Conservation (phyloP, 768 basidiomycete genomes). For the Suillus subaureus region DNA sequence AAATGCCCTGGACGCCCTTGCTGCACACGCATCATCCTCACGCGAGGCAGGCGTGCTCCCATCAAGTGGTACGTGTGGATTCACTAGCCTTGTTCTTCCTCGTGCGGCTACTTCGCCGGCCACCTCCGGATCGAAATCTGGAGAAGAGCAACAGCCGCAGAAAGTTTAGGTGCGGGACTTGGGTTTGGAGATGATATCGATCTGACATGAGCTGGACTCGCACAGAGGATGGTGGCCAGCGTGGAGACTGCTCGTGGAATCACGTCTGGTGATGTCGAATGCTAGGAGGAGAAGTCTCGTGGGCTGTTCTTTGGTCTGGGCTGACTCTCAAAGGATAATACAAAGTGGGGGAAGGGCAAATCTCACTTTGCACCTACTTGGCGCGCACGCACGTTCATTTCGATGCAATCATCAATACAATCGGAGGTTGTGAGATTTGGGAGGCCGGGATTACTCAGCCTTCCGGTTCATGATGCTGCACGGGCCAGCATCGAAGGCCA, state of each 20-base stretch:
- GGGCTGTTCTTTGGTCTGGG: conserved; percentile 26
- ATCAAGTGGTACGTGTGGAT: conserved; percentile 61
- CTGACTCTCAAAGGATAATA: conserved; percentile 33
- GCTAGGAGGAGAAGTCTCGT: conserved; percentile 22
- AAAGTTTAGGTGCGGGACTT: conserved; percentile 29
- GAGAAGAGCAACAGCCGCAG: conserved; percentile 23
- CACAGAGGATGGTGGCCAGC: conserved; percentile 88
- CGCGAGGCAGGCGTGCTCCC: conserved; percentile 27
- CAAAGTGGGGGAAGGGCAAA: conserved; percentile 6
- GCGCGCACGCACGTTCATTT: conserved; percentile 43
- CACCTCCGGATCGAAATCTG: conserved; percentile 15
- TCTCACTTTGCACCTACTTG: conserved; percentile 31
- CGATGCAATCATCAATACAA: conserved; percentile 81
- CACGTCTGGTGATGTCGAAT: conserved; percentile 27
- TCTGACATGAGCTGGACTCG: conserved; percentile 73
- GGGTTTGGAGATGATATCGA: conserved; percentile 58
- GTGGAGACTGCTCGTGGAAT: conserved; percentile 74
- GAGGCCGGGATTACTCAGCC: conserved; percentile 66
- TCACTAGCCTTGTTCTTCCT: conserved; percentile 55
- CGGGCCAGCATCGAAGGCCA: conserved; percentile 42
- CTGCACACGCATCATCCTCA: conserved; percentile 32
- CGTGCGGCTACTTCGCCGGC: conserved; percentile 33
- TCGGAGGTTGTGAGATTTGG: conserved; percentile 82
- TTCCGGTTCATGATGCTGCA: conserved; percentile 27
- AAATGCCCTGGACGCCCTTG: conserved; percentile 34